Evolutionary conservation across 2,329 filamentous ascomycete genomes (phyloP).

Genomic region (Beauveria asiatica): DNA sequence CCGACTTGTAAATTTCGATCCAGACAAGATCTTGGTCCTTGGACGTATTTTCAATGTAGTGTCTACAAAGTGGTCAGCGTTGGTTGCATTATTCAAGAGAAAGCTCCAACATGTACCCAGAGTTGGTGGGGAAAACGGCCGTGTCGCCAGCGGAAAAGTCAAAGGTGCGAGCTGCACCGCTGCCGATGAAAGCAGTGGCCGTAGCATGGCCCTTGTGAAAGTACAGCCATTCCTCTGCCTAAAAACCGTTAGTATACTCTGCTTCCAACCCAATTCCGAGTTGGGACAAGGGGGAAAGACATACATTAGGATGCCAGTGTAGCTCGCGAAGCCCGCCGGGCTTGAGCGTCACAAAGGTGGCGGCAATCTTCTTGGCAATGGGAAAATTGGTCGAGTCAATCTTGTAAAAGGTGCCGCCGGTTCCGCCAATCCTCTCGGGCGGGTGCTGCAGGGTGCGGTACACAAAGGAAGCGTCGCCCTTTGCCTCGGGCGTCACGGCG

Average conservation of each 20-base stretch:
- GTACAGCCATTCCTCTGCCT: slow-evolving; percentile 65
- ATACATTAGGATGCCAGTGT: slow-evolving; percentile 62
- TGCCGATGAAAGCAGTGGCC: slow-evolving; percentile 58
- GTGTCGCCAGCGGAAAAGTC: slow-evolving; percentile 61
- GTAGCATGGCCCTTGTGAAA: slow-evolving; percentile 55
- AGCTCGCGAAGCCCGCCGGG: slow-evolving; percentile 56
- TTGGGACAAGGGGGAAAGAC: slow-evolving; percentile 14
- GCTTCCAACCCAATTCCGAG: no score
- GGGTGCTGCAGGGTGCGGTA: slow-evolving; percentile 50
- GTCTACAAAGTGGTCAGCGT: slow-evolving; percentile 27
- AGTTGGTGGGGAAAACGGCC: slow-evolving; percentile 59
- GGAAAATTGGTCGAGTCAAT: slow-evolving; percentile 62
- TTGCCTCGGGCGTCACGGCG: slow-evolving; percentile 36
- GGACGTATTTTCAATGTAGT: slow-evolving; percentile 63
- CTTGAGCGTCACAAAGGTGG: slow-evolving; percentile 54
- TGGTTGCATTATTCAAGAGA: not conserved
- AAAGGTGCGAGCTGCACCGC: slow-evolving; percentile 53
- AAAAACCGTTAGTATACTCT: not conserved
- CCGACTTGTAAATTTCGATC: slow-evolving; percentile 62
- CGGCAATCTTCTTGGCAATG: slow-evolving; percentile 55
- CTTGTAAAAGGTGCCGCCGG: slow-evolving; percentile 53
- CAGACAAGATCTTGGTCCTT: slow-evolving; percentile 55
- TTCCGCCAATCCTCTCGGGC: slow-evolving; percentile 49
- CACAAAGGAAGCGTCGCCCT: slow-evolving; percentile 52
- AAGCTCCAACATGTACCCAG: slow-evolving; percentile 28